Conservation (phyloP, 2,329 filamentous ascomycete species). For the Zopfia rhizophila region DNA sequence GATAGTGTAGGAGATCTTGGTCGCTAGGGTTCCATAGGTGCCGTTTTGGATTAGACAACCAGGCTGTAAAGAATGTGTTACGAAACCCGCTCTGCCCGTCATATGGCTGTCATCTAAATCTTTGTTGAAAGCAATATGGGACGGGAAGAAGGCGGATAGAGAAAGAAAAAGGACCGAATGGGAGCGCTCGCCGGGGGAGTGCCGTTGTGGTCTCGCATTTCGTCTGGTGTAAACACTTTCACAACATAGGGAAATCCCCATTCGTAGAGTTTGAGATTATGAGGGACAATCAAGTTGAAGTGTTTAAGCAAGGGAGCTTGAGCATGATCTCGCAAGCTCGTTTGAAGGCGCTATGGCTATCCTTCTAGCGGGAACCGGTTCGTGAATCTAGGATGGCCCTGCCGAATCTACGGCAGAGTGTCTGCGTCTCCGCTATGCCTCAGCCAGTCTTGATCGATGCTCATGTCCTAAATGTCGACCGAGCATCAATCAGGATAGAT, state of each 20-base stretch:
- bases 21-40: background rate
- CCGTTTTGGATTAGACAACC: slow-evolving; percentile 1
- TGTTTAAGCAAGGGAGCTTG: slow-evolving; percentile 1
- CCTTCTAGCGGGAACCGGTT: too few species aligned
- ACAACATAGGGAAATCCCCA: background rate
- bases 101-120: slow-evolving; percentile 4
- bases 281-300: slow-evolving; percentile 9
- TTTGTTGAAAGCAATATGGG: background rate
- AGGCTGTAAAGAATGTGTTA: background rate
- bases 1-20: slow-evolving; percentile 3
- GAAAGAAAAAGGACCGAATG: slow-evolving; percentile 7
- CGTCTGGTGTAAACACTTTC: too few species aligned
- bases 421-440: too few species aligned
- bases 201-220: too few species aligned
- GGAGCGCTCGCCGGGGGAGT: background rate
- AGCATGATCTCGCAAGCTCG: background rate
- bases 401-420: too few species aligned
- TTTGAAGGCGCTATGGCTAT: background rate
- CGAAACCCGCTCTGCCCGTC: slow-evolving; percentile 6
- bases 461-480: too few species aligned
- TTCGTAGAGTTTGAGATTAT: slow-evolving; percentile 5
- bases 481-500: slow-evolving; percentile 3
- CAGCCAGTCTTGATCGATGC: too few species aligned
- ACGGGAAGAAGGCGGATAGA: background rate
- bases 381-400: too few species aligned